Evolutionary conservation across 768 basidiomycete species (phyloP).

Genomic region (Chlorophyllum brunneum): DNA sequence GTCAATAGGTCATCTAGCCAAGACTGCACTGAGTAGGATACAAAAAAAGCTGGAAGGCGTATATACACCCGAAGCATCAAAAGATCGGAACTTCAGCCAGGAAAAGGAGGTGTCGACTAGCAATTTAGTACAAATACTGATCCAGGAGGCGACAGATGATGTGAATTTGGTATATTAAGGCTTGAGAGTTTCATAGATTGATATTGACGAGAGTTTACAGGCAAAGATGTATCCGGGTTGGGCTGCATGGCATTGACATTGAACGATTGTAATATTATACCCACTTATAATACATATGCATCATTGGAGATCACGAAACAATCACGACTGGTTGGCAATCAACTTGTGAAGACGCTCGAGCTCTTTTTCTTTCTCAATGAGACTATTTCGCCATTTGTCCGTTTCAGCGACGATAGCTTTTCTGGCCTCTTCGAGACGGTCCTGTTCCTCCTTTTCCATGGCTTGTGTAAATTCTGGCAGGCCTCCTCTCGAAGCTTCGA

Average conservation of each 20-base stretch:
- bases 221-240: constrained; percentile 90
- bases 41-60: constrained; percentile 78
- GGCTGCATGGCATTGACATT: constrained; percentile 69
- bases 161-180: constrained; percentile 52
- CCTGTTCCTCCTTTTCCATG: constrained; percentile 88
- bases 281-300: constrained; percentile 3
- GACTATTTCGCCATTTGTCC: constrained; percentile 59
- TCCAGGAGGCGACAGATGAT: constrained; percentile 79
- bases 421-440: constrained; percentile 72
- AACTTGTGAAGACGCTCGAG: constrained; percentile 64
- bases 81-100: constrained; percentile 22
- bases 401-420: constrained; percentile 71
- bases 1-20: constrained; percentile 62
- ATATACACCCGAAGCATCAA: constrained; percentile 50
- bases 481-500: constrained; percentile 64
- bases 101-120: constrained; percentile 67
- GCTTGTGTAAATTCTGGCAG: constrained; percentile 79
- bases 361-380: constrained; percentile 85
- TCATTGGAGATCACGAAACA: background rate
- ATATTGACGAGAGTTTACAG: constrained; percentile 35
- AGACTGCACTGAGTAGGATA: constrained; percentile 75
- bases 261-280: background rate
- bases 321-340: constrained; percentile 24
- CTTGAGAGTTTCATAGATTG: background rate
- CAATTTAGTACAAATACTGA: constrained; percentile 87